Percentiles rank a stretch among this genome's conserved stretches.
These are phyloP conservation scores for Arxiozyma telluris DNA, from an alignment of 1,139 yeast genomes.

Conservation along the genomic window DNA sequence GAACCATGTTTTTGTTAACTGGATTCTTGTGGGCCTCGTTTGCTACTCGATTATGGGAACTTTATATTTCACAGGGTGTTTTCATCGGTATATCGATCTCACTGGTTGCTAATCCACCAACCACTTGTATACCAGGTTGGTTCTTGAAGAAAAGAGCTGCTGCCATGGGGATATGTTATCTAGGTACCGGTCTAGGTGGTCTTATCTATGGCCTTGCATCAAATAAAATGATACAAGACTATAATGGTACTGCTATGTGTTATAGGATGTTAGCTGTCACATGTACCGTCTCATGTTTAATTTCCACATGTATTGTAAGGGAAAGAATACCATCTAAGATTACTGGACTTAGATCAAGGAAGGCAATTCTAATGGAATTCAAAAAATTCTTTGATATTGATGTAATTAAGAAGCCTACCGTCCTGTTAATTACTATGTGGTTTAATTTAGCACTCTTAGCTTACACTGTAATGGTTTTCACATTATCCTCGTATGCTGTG, in stretches of 20 bases:
- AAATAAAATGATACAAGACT: slow-evolving; percentile 34
- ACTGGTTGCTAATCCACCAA: slow-evolving; percentile 51
- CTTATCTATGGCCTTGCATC: slow-evolving; percentile 32
- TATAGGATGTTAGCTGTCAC: slow-evolving; percentile 48
- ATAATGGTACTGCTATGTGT: slow-evolving; percentile 61
- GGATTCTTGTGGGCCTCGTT: slow-evolving; percentile 60
- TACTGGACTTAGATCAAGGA: slow-evolving; percentile 17
- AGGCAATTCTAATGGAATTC: slow-evolving; percentile 10
- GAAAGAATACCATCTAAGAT: slow-evolving; percentile 37
- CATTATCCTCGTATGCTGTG: slow-evolving; percentile 53
- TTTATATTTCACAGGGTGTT: slow-evolving; percentile 63
- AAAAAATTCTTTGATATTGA: slow-evolving; percentile 5
- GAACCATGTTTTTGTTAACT: slow-evolving; percentile 43
- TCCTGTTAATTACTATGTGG: slow-evolving; percentile 41
- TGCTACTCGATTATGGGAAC: slow-evolving; percentile 51
- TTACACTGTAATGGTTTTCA: slow-evolving; percentile 51
- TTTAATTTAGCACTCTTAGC: slow-evolving; percentile 47
- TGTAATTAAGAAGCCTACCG: slow-evolving; percentile 16
- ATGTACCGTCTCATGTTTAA: slow-evolving; percentile 31
- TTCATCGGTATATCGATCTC: slow-evolving; percentile 55
- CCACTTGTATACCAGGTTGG: slow-evolving; percentile 52
- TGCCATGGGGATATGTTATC: slow-evolving; percentile 47
- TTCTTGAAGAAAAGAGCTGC: slow-evolving; percentile 48
- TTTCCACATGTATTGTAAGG: slow-evolving; percentile 38
- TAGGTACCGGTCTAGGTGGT: slow-evolving; percentile 59